Evolutionary conservation across 345 rosid species (phyloP).

Genomic region (Eucalyptus microcorys): DNA sequence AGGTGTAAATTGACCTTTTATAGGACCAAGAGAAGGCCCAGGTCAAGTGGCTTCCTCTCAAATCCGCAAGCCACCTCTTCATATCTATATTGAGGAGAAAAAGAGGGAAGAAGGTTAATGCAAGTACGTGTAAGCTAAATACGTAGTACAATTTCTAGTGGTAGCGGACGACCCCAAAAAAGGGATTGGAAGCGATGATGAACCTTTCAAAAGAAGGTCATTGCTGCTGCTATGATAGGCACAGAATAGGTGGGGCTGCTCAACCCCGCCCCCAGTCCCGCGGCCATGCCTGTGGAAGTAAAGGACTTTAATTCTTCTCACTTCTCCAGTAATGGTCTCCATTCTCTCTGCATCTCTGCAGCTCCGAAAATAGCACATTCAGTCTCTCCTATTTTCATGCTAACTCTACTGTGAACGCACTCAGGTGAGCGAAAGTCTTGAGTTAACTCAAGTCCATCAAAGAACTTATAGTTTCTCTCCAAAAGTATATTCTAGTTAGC

Average conservation of each 20-base stretch:
- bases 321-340: constrained; percentile 14
- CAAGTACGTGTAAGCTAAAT: not conserved
- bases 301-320: constrained; percentile 49
- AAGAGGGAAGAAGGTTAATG: not conserved
- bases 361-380: not conserved
- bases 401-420: not conserved
- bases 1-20: constrained; percentile 33
- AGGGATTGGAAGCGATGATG: not conserved
- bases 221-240: constrained; percentile 29
- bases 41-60: constrained; percentile 67
- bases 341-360: not conserved
- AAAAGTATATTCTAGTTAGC: not conserved
- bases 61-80: constrained; percentile 57
- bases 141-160: not conserved
- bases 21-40: constrained; percentile 64
- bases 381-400: not conserved
- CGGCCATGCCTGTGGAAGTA: constrained; percentile 42
- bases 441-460: not conserved
- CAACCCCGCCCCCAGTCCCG: constrained; percentile 14
- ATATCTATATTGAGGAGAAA: constrained; percentile 21
- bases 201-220: constrained; percentile 65
- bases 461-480: not conserved
- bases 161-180: not conserved
- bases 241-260: constrained; percentile 77
- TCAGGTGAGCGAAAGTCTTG: not conserved